Percentiles rank a stretch among this genome's conserved stretches.
Conservation (phyloP, 768 basidiomycete species). For the Podaxis mareebaensis region DNA sequence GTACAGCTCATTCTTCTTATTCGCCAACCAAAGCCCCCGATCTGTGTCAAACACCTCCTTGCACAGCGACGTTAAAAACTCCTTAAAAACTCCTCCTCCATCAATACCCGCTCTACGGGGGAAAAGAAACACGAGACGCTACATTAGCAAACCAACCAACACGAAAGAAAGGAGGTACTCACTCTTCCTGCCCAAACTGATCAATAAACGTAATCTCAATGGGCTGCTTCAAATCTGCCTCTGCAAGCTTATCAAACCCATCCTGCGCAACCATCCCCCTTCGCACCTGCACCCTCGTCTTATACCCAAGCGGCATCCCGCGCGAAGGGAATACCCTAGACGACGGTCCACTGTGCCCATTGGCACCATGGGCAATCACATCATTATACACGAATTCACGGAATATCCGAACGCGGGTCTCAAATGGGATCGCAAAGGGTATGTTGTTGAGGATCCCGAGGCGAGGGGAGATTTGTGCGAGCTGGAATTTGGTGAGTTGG, state of each 20-base stretch:
- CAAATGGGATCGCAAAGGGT: slow-evolving; percentile 94
- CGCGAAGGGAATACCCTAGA: slow-evolving; percentile 16
- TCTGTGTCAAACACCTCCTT: slow-evolving; percentile 96
- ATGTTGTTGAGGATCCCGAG: slow-evolving; percentile 93
- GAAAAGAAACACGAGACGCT: not conserved
- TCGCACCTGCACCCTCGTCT: slow-evolving; percentile 57
- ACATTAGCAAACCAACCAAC: not conserved
- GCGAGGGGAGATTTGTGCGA: slow-evolving; percentile 78
- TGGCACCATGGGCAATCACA: slow-evolving; percentile 17
- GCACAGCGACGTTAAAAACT: slow-evolving; percentile 90
- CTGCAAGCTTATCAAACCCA: slow-evolving; percentile 82
- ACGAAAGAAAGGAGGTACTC: slow-evolving; percentile 29
- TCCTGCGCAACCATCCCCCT: slow-evolving; percentile 83
- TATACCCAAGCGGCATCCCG: slow-evolving; percentile 22
- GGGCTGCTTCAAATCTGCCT: slow-evolving; percentile 76
- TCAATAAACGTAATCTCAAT: slow-evolving; percentile 93
- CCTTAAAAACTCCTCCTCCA: slow-evolving; percentile 97
- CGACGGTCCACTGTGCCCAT: not conserved
- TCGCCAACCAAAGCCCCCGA: slow-evolving; percentile 91
- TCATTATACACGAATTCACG: slow-evolving; percentile 66
- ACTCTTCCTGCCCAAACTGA: slow-evolving; percentile 86
- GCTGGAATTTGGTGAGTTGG: slow-evolving; percentile 62
- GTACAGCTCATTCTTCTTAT: slow-evolving; percentile 90
- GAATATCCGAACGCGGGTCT: slow-evolving; percentile 88
- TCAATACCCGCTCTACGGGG: slow-evolving; percentile 80